These are phyloP conservation scores for Cordyceps cateniannulata DNA, from an alignment of 2,329 filamentous ascomycete species.

Conservation along the genomic window DNA sequence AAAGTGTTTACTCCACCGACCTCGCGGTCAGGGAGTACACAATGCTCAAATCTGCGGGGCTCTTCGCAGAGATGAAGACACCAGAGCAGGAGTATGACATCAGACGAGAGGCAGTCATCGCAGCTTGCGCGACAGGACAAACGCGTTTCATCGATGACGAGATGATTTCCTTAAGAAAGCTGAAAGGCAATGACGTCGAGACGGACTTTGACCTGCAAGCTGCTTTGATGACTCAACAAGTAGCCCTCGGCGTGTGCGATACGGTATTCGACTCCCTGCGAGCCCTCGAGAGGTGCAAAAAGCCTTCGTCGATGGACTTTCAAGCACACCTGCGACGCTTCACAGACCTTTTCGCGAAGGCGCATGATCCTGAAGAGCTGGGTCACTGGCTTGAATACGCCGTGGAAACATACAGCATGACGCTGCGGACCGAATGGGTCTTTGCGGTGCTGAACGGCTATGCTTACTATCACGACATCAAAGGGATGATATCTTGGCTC, in stretches of 20 bases:
- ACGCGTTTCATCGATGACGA: not conserved
- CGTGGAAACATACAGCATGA: constrained; percentile 21
- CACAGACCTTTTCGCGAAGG: constrained; percentile 18
- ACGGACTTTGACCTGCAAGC: constrained; percentile 3
- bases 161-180: not conserved
- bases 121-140: not conserved
- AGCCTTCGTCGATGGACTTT: not conserved
- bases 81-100: not conserved
- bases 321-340: not conserved
- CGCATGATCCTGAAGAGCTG: constrained; percentile 20
- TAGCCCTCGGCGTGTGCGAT: not conserved
- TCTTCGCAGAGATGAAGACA: not conserved
- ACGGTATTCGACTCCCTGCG: not conserved
- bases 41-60: not conserved
- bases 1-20: not conserved
- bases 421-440: constrained; percentile 22
- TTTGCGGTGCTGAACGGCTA: constrained; percentile 26
- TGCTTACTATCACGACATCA: constrained; percentile 23
- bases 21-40: not conserved
- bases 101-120: constrained; percentile 1
- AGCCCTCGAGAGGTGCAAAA: not conserved
- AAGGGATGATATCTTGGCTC: constrained; percentile 25
- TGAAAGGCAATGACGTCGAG: not conserved
- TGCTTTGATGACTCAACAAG: constrained; percentile 3
- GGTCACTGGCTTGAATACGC: constrained; percentile 25